Evolutionary conservation across 805 yeast genomes (phyloP).

Genomic region (Zygoascus flipseniorum): DNA sequence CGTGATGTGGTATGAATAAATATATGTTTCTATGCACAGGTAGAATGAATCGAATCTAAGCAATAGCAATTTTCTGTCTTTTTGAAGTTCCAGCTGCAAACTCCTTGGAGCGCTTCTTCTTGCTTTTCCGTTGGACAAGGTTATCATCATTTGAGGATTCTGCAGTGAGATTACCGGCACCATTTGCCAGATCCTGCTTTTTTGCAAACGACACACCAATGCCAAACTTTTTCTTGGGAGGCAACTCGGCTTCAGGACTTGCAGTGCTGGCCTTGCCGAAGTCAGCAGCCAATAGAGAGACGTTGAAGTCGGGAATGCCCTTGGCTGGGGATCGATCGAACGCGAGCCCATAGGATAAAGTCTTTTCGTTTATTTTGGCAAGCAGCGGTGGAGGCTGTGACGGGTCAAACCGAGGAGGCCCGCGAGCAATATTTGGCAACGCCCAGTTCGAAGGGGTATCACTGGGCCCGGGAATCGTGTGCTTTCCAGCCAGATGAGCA

Average conservation of each 20-base stretch:
- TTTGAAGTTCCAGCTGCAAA: slow-evolving; percentile 4
- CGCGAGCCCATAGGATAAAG: slow-evolving; percentile 41
- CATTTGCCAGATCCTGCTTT: slow-evolving; percentile 1
- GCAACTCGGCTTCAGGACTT: neutral
- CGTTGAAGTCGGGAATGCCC: slow-evolving; percentile 73
- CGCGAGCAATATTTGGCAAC: slow-evolving; percentile 20
- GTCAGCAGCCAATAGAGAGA: slow-evolving; percentile 51
- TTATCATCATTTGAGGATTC: slow-evolving; percentile 17
- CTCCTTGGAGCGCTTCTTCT: slow-evolving; percentile 1
- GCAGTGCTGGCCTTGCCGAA: neutral
- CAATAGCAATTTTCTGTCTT: slow-evolving; percentile 2
- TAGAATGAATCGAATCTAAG: neutral
- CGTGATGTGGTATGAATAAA: neutral
- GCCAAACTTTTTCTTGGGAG: slow-evolving; percentile 1
- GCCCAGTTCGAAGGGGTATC: slow-evolving; percentile 13
- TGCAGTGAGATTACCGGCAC: slow-evolving; percentile 8
- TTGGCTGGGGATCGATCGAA: slow-evolving; percentile 58
- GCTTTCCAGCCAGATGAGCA: slow-evolving; percentile 64
- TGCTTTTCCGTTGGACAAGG: slow-evolving; percentile 2
- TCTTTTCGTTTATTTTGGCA: slow-evolving; percentile 35
- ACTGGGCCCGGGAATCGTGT: slow-evolving; percentile 30
- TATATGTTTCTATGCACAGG: neutral
- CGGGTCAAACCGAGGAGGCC: slow-evolving; percentile 14
- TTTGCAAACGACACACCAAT: neutral
- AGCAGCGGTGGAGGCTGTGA: slow-evolving; percentile 19